Evolutionary conservation across 352 stramenopile genomes (phyloP), one percentile per base, ranked within the genome.

Genomic region (Pythium plurisporium): DNA sequence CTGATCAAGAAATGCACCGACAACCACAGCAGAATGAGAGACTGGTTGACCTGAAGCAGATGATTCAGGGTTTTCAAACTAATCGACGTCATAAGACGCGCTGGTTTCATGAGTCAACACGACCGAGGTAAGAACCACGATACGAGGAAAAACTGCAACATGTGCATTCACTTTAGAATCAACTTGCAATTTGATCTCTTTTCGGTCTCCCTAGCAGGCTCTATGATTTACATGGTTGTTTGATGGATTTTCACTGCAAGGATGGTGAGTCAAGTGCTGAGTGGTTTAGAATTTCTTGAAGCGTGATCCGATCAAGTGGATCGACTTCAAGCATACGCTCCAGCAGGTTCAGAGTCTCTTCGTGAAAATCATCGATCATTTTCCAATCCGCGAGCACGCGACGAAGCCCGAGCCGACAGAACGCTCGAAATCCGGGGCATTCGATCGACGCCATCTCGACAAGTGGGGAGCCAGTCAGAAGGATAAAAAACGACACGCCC

Each of bases 1-100:
- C n/a, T n/a, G n/a, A n/a, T n/a, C n/a, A n/a, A n/a, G n/a, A n/a
- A n/a, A n/a, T n/a, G n/a, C n/a, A n/a, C n/a, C n/a, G n/a, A n/a
- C n/a, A n/a, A n/a, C n/a, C n/a, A n/a, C n/a, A n/a, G n/a, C n/a
- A n/a, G n/a, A n/a, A 46, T n/a, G 45, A 46, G 6, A 51, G 53
- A 12, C 25, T 69, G 11, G 15, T 51, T 6, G 48, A 75, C 14
- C 37, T 69, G 5, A 58, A 45, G 44, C 54, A 57, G 37, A 54
- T 53, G 15, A 76, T 82, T 33, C 43, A 73, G 51, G 48, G 60
- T 4, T 19, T 82, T 17, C 68, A 82, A 58, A 38, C 38, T 1
- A 68, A 83, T 41, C 66, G 70, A 19, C 55, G 70, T 20, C 59
- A 70, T 29, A 76, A 78, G 49, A 23, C 43, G 2, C 57, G 55